Conservation (phyloP, 257 asterid genomes). For the Forsythia viridissima region DNA sequence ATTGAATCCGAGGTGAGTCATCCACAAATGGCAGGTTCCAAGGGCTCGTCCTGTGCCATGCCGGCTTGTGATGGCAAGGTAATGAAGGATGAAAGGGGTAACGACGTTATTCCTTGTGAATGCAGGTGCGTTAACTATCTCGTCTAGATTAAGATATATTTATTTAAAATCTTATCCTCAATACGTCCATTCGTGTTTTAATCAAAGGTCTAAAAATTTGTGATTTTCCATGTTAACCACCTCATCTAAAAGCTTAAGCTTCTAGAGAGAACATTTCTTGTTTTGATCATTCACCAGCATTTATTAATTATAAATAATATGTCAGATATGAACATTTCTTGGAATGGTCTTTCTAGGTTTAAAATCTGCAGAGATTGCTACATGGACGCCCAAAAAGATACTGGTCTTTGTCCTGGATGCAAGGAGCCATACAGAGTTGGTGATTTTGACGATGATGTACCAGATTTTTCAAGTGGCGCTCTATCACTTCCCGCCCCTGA, state of each 20-base stretch:
- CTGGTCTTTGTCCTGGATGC: conserved; percentile 79
- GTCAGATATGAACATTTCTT: not conserved
- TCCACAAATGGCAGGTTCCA: conserved; percentile 89
- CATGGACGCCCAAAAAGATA: conserved; percentile 80
- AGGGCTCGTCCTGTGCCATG: conserved; percentile 80
- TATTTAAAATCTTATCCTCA: too few relatives aligned
- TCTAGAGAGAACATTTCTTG: not conserved
- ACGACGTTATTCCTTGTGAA: conserved; percentile 74
- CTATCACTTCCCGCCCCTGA: conserved; percentile 66
- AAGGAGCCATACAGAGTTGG: conserved; percentile 70
- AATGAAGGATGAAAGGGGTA: conserved; percentile 82
- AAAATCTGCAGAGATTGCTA: conserved; percentile 89
- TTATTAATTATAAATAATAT: not conserved
- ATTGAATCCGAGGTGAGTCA: conserved; percentile 77
- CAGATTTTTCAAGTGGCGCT: conserved; percentile 54
- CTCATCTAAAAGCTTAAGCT: not conserved
- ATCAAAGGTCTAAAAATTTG: too few relatives aligned
- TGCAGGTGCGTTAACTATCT: conserved; percentile 48
- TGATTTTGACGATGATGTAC: conserved; percentile 63
- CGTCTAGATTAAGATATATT: too few relatives aligned
- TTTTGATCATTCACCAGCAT: not conserved
- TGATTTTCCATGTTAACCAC: too few relatives aligned
- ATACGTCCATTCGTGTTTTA: too few relatives aligned
- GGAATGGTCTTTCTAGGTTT: conserved; percentile 38
- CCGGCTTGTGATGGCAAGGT: conserved; percentile 82